These are phyloP conservation scores for Dimocarpus longan DNA, from an alignment of 345 rosid species.

Conservation along the genomic window DNA sequence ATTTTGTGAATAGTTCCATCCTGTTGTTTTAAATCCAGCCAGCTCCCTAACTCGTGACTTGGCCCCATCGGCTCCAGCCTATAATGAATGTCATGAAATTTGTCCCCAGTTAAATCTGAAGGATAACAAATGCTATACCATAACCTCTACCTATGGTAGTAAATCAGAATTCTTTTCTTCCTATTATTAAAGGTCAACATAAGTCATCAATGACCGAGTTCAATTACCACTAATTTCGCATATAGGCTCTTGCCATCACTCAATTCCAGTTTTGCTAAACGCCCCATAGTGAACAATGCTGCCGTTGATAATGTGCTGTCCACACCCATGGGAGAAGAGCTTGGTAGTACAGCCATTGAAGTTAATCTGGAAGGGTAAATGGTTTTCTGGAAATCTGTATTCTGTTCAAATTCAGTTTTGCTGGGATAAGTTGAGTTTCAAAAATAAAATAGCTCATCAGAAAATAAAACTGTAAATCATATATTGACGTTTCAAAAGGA, in stretches of 20 bases:
- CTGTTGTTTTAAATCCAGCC: slow-evolving; percentile 77
- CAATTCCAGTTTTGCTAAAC: slow-evolving; percentile 71
- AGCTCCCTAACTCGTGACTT: slow-evolving; percentile 88
- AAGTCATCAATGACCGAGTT: slow-evolving; percentile 14
- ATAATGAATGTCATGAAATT: slow-evolving; percentile 25
- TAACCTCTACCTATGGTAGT: not conserved
- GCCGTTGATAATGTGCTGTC: slow-evolving; percentile 43
- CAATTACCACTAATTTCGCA: slow-evolving; percentile 84
- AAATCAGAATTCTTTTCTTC: not conserved
- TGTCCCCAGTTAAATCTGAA: not conserved
- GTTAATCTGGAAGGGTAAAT: slow-evolving; percentile 68
- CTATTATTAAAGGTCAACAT: not conserved
- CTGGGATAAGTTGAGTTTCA: not conserved
- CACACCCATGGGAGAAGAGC: slow-evolving; percentile 42
- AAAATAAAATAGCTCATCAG: not conserved
- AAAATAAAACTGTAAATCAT: not conserved
- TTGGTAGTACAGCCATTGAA: slow-evolving; percentile 70
- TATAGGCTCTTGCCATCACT: slow-evolving; percentile 70
- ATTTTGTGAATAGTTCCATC: slow-evolving; percentile 91
- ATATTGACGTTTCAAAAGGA: not conserved
- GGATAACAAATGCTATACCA: not conserved
- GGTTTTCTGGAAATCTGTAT: slow-evolving; percentile 65
- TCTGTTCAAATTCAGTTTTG: slow-evolving; percentile 43
- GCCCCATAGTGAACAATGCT: slow-evolving; percentile 45
- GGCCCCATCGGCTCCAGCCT: slow-evolving; percentile 96